These are phyloP conservation scores for Metarhizium anisopliae DNA, from an alignment of 2,329 filamentous ascomycete genomes.

Conservation along the genomic window DNA sequence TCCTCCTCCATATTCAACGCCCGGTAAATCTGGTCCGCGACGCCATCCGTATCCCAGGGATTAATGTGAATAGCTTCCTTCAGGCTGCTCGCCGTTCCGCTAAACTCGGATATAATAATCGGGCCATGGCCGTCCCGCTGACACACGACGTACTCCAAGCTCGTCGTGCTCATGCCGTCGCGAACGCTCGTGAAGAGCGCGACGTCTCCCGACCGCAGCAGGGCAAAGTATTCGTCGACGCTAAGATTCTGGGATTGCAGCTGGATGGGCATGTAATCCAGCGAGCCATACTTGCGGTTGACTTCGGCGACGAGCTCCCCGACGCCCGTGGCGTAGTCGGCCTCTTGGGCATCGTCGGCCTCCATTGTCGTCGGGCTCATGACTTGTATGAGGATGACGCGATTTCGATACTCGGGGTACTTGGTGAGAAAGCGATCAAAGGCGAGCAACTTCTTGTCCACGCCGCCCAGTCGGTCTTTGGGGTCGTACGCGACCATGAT, in stretches of 20 bases:
- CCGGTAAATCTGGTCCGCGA: conserved; percentile 71
- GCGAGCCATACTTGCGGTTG: conserved; percentile 79
- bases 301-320: conserved; percentile 83
- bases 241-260: conserved; percentile 89
- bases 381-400: conserved; percentile 87
- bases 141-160: conserved; percentile 85
- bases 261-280: conserved; percentile 85
- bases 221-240: conserved; percentile 83
- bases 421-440: conserved; percentile 85
- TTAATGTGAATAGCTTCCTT: conserved; percentile 88
- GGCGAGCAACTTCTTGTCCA: conserved; percentile 85
- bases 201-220: conserved; percentile 79
- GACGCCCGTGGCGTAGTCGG: conserved; percentile 76
- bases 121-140: conserved; percentile 81
- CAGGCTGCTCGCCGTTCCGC: conserved; percentile 79
- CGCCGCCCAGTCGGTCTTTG: conserved; percentile 83
- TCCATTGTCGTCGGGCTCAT: conserved; percentile 72
- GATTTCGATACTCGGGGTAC: conserved; percentile 82
- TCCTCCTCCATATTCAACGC: conserved; percentile 67
- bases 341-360: conserved; percentile 67
- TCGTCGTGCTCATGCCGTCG: conserved; percentile 97
- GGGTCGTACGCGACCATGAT: conserved; percentile 89
- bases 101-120: conserved; percentile 93
- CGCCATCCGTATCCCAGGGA: conserved; percentile 80
- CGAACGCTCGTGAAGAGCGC: conserved; percentile 89